These are phyloP conservation scores for Juncus effusus DNA, from an alignment of 176 grass and related monocot genomes.

Conservation along the genomic window DNA sequence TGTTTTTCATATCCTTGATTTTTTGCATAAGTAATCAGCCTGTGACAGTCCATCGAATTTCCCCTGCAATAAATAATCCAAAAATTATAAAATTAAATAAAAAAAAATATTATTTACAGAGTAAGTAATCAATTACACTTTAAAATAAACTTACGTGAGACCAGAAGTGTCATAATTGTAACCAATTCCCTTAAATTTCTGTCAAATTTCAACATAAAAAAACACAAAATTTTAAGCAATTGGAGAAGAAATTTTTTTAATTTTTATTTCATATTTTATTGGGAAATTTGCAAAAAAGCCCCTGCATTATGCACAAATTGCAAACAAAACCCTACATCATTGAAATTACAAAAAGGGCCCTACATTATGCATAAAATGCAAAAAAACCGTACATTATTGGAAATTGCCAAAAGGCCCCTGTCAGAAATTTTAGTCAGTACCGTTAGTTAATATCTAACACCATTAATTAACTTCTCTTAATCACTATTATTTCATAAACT, in stretches of 20 bases:
- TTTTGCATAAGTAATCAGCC: slow-evolving; percentile 71
- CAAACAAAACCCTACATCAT: too few species aligned
- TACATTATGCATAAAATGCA: too few species aligned
- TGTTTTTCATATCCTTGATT: slow-evolving; percentile 85
- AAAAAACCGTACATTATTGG: too few species aligned
- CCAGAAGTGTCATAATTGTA: slow-evolving; percentile 75
- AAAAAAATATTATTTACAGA: neutral
- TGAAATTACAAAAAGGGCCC: too few species aligned
- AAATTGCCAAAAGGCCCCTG: neutral
- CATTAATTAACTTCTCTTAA: too few species aligned
- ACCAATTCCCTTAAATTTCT: slow-evolving; percentile 82
- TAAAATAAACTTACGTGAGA: slow-evolving; percentile 58
- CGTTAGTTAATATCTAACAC: too few species aligned
- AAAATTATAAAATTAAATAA: slow-evolving; percentile 22
- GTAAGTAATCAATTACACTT: too few species aligned
- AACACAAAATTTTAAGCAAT: neutral
- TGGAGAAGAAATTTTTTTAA: neutral
- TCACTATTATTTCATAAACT: too few species aligned
- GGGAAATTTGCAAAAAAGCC: too few species aligned
- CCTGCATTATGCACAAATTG: too few species aligned
- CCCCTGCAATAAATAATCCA: slow-evolving; percentile 53
- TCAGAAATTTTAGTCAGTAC: too few species aligned
- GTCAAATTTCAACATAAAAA: slow-evolving; percentile 17
- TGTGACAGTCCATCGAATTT: slow-evolving; percentile 80
- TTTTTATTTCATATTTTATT: too few species aligned